Conservation (phyloP, 192 early-diverging fungal species). For the Rhizophagus prolifer region DNA sequence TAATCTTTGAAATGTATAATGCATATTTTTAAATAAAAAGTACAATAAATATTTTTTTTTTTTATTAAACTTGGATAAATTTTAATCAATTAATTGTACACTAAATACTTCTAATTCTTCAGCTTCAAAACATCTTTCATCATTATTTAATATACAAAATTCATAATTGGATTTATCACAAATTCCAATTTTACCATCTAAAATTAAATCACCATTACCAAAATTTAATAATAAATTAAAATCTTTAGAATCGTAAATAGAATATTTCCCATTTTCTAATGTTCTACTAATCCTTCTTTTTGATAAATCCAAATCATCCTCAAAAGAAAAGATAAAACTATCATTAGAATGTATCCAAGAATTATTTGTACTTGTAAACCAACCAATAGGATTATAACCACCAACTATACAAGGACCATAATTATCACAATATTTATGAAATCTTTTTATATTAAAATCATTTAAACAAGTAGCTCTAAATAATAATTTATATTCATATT, state of each 20-base stretch:
- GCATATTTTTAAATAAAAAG: not conserved
- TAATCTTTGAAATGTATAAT: too few species aligned
- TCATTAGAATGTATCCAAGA: not conserved
- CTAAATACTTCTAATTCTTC: not conserved
- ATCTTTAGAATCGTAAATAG: not conserved
- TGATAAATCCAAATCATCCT: not conserved
- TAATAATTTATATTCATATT: slow-evolving; percentile 1
- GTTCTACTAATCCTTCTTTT: not conserved
- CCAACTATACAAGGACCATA: not conserved
- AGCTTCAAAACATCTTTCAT: not conserved
- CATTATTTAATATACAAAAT: not conserved
- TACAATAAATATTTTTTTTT: too few species aligned
- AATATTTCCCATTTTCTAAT: not conserved
- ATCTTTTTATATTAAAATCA: not conserved
- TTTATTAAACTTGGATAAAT: too few species aligned
- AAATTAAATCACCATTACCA: not conserved
- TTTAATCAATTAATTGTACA: not conserved
- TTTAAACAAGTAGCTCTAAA: not conserved
- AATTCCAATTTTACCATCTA: not conserved
- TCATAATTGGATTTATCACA: not conserved
- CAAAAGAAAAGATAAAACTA: slow-evolving; percentile 13
- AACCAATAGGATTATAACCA: slow-evolving; percentile 11
- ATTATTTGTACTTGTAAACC: not conserved
- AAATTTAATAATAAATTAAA: not conserved
- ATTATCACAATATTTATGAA: slow-evolving; percentile 1